Conservation (phyloP, 1,139 yeast genomes). For the Geotrichum australiense region DNA sequence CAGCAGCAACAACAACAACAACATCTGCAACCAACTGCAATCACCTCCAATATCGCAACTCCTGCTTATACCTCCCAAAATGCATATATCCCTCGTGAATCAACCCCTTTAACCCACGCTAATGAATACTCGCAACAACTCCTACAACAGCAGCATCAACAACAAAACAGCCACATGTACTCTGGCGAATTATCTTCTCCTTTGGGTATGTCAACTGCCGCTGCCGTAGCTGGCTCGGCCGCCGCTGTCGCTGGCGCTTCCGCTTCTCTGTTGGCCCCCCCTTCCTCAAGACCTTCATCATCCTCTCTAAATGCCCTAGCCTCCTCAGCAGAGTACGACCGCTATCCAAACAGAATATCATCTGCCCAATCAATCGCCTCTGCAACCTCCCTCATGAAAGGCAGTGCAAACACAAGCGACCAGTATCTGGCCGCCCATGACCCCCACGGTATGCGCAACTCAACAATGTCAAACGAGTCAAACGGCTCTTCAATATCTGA, state of each 20-base stretch:
- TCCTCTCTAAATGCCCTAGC: slow-evolving; percentile 20
- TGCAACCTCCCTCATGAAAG: slow-evolving; percentile 22
- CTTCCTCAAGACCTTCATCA: slow-evolving; percentile 13
- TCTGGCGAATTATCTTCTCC: slow-evolving; percentile 11
- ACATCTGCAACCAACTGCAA: background rate
- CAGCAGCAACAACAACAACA: background rate
- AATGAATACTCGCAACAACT: slow-evolving; percentile 1
- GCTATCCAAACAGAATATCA: slow-evolving; percentile 35
- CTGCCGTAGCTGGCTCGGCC: slow-evolving; percentile 16
- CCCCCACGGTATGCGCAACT: slow-evolving; percentile 20
- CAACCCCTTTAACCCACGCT: slow-evolving; percentile 11
- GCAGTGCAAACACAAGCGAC: slow-evolving; percentile 15
- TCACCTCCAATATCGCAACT: too few species aligned
- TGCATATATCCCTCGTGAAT: slow-evolving; percentile 15
- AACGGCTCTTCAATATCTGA: slow-evolving; percentile 26
- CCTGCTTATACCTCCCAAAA: slow-evolving; percentile 11
- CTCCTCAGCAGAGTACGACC: slow-evolving; percentile 32
- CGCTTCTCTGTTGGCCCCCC: slow-evolving; percentile 7
- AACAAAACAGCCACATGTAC: background rate
- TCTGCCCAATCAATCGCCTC: slow-evolving; percentile 29
- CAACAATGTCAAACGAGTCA: slow-evolving; percentile 27
- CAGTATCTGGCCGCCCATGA: slow-evolving; percentile 7
- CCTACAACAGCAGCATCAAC: too few species aligned
- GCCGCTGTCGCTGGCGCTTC: slow-evolving; percentile 16
- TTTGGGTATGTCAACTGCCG: slow-evolving; percentile 15